Conservation (phyloP, 228 moss, liverwort and hornwort genomes). For the Sphagnum fallax region DNA sequence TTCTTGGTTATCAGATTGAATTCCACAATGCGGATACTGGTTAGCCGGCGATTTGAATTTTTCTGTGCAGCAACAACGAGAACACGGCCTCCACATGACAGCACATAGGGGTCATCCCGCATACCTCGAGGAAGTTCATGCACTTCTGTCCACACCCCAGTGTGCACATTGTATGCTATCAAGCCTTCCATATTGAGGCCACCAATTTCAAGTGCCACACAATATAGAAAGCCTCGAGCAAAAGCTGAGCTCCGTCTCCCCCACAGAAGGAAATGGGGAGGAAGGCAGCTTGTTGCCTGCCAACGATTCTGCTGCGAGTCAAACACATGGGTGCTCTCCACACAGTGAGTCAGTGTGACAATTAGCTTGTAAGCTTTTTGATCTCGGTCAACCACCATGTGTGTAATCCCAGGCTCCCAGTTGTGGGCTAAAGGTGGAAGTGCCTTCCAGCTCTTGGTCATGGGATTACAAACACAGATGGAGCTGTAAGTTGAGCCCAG, state of each 20-base stretch:
- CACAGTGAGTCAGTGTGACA: conserved; percentile 34
- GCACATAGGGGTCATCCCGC: conserved; percentile 51
- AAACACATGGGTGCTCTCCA: conserved; percentile 53
- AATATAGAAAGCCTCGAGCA: conserved; percentile 48
- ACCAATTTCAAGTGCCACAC: conserved; percentile 53
- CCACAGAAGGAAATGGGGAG: conserved; percentile 50
- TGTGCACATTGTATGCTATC: conserved; percentile 48
- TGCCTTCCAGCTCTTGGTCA: conserved; percentile 28
- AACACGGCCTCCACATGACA: conserved; percentile 44
- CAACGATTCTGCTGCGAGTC: conserved; percentile 40
- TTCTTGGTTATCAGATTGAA: conserved; percentile 35
- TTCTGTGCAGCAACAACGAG: conserved; percentile 54
- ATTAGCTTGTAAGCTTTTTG: conserved; percentile 37
- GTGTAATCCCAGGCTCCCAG: conserved; percentile 48
- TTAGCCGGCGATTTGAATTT: conserved; percentile 46
- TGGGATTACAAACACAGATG: conserved; percentile 42
- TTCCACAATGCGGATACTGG: conserved; percentile 58
- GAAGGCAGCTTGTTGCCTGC: conserved; percentile 50
- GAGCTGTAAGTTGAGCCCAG: conserved; percentile 22
- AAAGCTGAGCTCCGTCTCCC: conserved; percentile 45
- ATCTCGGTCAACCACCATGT: conserved; percentile 46
- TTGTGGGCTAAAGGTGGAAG: conserved; percentile 32
- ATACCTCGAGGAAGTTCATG: conserved; percentile 43
- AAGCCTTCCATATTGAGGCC: conserved; percentile 52
- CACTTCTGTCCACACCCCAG: conserved; percentile 49